Conservation (phyloP, 495 filamentous ascomycete species). For the Talaromyces wortmannii region DNA sequence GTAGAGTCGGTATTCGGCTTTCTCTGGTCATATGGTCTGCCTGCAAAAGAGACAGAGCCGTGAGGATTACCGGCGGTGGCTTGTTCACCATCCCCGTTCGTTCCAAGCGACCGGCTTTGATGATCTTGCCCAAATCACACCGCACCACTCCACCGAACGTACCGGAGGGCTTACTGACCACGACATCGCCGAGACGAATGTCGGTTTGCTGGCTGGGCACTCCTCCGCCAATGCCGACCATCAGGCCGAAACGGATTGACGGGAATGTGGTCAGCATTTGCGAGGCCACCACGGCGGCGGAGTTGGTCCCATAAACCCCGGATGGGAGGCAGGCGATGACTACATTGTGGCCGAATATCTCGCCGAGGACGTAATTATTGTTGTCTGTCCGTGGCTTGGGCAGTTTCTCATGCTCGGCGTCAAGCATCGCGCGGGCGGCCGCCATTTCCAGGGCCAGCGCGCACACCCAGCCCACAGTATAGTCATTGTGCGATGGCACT, state of each 20-base stretch:
- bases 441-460: slow-evolving; percentile 14
- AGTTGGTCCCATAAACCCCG: slow-evolving; percentile 14
- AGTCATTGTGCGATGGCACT: slow-evolving; percentile 4
- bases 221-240: slow-evolving; percentile 27
- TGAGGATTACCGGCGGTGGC: slow-evolving; percentile 10
- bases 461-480: slow-evolving; percentile 29
- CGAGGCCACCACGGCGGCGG: slow-evolving; percentile 18
- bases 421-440: slow-evolving; percentile 8
- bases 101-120: slow-evolving; percentile 6
- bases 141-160: slow-evolving; percentile 14
- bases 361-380: slow-evolving; percentile 16
- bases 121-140: slow-evolving; percentile 8
- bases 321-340: slow-evolving; percentile 20
- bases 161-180: slow-evolving; percentile 21
- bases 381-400: slow-evolving; percentile 3
- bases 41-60: slow-evolving; percentile 7
- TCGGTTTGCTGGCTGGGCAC: slow-evolving; percentile 14
- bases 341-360: slow-evolving; percentile 16
- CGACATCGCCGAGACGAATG: slow-evolving; percentile 31
- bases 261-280: slow-evolving; percentile 20
- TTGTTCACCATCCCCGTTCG: slow-evolving; percentile 14
- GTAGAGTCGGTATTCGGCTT: slow-evolving; percentile 7
- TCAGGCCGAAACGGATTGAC: slow-evolving; percentile 23
- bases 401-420: slow-evolving; percentile 1
- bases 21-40: slow-evolving; percentile 8